Evolutionary conservation across 2,329 filamentous ascomycete genomes (phyloP), one percentile per base, ranked within the genome.

Genomic region (Verticillium zaregamsianum): DNA sequence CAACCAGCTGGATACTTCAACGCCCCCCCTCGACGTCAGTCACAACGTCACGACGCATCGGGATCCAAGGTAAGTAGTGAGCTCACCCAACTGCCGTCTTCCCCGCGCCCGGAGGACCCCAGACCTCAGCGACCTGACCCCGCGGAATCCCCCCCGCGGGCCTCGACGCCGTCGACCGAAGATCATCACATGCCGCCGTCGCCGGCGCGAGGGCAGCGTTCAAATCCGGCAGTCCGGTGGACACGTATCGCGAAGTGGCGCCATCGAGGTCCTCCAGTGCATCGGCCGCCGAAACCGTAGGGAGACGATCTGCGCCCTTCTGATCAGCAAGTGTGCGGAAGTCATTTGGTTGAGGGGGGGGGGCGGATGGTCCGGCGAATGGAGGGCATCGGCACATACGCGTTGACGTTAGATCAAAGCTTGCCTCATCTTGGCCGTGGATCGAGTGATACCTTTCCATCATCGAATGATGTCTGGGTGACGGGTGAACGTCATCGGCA

Each of bases 71-170:
- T 12, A 52, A 31, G 56, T 15, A 5, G 56, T 17, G 14, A 35
- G 77, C 86, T 77, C 80, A 94, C 90, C 89, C 90, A 68, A 97
- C 79, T 14, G 89, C 82, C 4, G 92, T 96, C 80, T 96, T 97
- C 33, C 93, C 94, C 31, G 86, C 86, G 2, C 93, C 93, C 9
- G 92, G 90, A 12, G 93, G 92, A 0, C 94, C 94, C 84, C 91
- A 96, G 58, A 97, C 78, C 74, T 98, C 94, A 3, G 90, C 91
- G 52, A 97, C 82, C 72, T 92, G 90, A 15, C 93, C 92, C 61
- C 88, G 86, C 63, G 83, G 83, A 57, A 96, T 80, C 4, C 92
- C 93, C 20, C 83, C 82, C 55, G 28, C 58, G 59, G n/a, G 25
- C 59, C 58, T 61, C 59, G 45, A 33, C n/a, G 45, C 45, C 45